Base-by-base conservation (phyloP, 73 alveolate species). In the Durusdinium trenchii region DNA sequence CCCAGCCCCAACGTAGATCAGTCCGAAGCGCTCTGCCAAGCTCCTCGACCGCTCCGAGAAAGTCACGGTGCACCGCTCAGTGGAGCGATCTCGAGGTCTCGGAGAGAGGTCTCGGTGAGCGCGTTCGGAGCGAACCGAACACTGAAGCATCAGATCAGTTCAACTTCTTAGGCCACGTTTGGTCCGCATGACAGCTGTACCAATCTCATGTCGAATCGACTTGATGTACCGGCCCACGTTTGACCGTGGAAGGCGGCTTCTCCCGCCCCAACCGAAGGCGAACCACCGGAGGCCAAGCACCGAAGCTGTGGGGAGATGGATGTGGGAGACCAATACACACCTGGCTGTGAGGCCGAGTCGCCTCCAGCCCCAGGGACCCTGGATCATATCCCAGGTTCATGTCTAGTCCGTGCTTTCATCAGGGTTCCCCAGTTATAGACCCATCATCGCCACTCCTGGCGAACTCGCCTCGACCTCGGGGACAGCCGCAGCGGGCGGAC, bases 1-100 rank as follows among this genome's bases (percentile, higher is more conserved):
- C 40, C 73, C 96, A 6, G 96, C 85, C 1, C 96, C 96, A 51
- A 89, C 45, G 96, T 89, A 89, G 73, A 89, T 26, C 40, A 89
- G 96, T 16, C 86, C 86, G 43, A 61, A 73, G 86, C 67, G 96
- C 45, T 89, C 78, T 10, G 96, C 96, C 60, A 89, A 50, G 42
- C 38, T 86, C 95, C 95, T 86, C n/a, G n/a, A n/a, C n/a, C n/a
- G n/a, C n/a, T n/a, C n/a, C n/a, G n/a, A n/a, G n/a, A n/a, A n/a
- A n/a, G n/a, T n/a, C n/a, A n/a, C n/a, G n/a, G n/a, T n/a, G n/a
- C n/a, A n/a, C n/a, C n/a, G n/a, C n/a, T n/a, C n/a, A n/a, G n/a
- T n/a, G n/a, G n/a, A n/a, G n/a, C n/a, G n/a, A n/a, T n/a, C n/a
- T n/a, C n/a, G n/a, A n/a, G n/a, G n/a, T n/a, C n/a, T n/a, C n/a